Evolutionary conservation across 2,329 filamentous ascomycete genomes (phyloP).

Genomic region (Grosmannia penicillata): DNA sequence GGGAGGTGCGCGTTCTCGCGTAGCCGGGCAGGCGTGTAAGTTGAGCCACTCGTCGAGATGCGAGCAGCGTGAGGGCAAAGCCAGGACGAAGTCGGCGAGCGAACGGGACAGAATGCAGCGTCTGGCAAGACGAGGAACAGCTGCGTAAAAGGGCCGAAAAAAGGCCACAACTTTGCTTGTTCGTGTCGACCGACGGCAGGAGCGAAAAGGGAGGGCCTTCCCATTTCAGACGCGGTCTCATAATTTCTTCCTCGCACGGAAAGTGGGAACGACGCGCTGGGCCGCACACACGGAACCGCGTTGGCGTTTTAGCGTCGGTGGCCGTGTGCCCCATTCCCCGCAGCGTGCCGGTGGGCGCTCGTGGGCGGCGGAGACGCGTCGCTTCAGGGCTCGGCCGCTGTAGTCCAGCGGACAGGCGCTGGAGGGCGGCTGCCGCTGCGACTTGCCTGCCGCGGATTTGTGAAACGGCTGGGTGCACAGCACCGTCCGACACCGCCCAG

Average conservation of each 20-base stretch:
- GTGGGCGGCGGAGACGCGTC: slow-evolving; percentile 5
- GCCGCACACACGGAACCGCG: slow-evolving; percentile 6
- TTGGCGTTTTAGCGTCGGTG: slow-evolving; percentile 12
- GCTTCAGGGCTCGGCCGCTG: background rate
- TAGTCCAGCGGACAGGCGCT: too few relatives aligned
- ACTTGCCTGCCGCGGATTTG: too few relatives aligned
- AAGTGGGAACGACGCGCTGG: slow-evolving; percentile 11
- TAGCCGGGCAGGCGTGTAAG: background rate
- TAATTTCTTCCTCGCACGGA: slow-evolving; percentile 7
- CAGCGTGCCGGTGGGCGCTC: background rate
- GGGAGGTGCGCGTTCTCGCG: background rate
- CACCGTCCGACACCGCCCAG: background rate
- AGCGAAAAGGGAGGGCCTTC: slow-evolving; percentile 6
- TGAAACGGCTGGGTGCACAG: too few relatives aligned
- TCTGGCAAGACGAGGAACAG: too few relatives aligned
- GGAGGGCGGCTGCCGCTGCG: too few relatives aligned
- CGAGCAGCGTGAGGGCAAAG: too few relatives aligned
- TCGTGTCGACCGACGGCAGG: too few relatives aligned
- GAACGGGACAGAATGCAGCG: too few relatives aligned
- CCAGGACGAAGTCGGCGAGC: too few relatives aligned
- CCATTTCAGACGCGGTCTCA: slow-evolving; percentile 11
- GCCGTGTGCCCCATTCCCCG: too few relatives aligned
- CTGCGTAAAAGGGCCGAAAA: background rate
- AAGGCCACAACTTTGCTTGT: too few relatives aligned
- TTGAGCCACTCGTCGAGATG: background rate